Conservation (phyloP, 306 rosid genomes). For the Senna tora region DNA sequence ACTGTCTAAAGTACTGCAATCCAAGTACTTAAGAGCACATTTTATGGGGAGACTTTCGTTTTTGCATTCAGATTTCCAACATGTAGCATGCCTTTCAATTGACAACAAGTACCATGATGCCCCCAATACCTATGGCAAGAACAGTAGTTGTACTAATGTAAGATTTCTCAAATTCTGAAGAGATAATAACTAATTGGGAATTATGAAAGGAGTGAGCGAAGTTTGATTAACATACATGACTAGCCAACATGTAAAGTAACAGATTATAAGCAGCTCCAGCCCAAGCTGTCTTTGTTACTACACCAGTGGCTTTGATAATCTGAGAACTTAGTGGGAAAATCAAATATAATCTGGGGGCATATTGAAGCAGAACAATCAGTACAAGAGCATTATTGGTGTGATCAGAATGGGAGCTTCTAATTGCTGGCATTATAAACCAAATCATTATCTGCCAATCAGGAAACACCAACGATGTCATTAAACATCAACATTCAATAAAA, state of each 20-base stretch:
- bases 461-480: constrained; percentile 32
- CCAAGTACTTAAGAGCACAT: constrained; percentile 66
- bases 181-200: neutral
- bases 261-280: constrained; percentile 98
- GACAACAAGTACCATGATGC: constrained; percentile 94
- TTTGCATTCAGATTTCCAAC: constrained; percentile 83
- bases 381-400: constrained; percentile 81
- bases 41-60: constrained; percentile 52
- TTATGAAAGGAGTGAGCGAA: constrained; percentile 13
- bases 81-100: constrained; percentile 70
- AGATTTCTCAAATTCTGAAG: constrained; percentile 10
- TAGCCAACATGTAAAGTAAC: constrained; percentile 87
- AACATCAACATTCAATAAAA: too few relatives aligned
- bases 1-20: constrained; percentile 54
- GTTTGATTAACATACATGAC: constrained; percentile 69
- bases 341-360: constrained; percentile 79
- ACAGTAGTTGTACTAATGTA: constrained; percentile 19
- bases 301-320: constrained; percentile 87
- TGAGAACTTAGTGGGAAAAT: constrained; percentile 88
- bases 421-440: constrained; percentile 88
- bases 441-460: constrained; percentile 71
- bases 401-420: constrained; percentile 72
- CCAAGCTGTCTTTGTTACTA: constrained; percentile 93
- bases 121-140: constrained; percentile 67
- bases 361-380: constrained; percentile 80